Base-by-base conservation (phyloP, 352 stramenopile species). In the Phytophthora uliginosa region DNA sequence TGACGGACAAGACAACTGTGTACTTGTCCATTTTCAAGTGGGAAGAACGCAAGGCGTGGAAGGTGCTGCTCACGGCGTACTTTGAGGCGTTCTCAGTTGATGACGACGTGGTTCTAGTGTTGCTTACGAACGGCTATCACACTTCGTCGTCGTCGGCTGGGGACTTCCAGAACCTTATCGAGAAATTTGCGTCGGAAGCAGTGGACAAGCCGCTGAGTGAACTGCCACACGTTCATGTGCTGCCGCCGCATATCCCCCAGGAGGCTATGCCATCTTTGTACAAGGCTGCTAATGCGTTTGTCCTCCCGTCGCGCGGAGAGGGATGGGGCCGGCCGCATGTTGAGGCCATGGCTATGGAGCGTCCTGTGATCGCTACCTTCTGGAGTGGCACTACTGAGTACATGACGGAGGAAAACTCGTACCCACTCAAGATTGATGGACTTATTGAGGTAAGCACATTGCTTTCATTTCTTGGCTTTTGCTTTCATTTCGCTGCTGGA, bases 21-120 rank as follows among this genome's bases (percentile, higher is more conserved):
- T 98, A 96, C 50, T 75, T 98, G 24, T 97, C 90, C 20, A 85
- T 99, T 58, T 98, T 98, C 79, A 99, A 99, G 75, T 99, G 93
- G 89, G 95, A 99, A 66, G 80, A 94, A 48, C 82, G 95, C 53
- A 98, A 99, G 60, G 95, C 85, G 18, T 98, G 91, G 88, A 88
- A 92, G 48, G 76, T 98, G 51, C 74, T 98, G 48, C 64, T 98
- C 1, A 83, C 74, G 20, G 91, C 87, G 17, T 98, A 97, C 58
- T 95, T 97, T 24, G 63, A 87, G 24, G 80, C 82, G 2, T 98
- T 98, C 58, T 22, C 61, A 0, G 61, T 24, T 17, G 50, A 71
- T 7, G 88, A 95, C 62, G 71, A 92, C 61, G 91, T 98, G 7
- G 70, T 88, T 52, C 73, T 98, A 1, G 81, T 95, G 34, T 69